These are phyloP conservation scores for Cladosporium austrohemisphaericum DNA, from an alignment of 2,329 filamentous ascomycete genomes.

Conservation along the genomic window DNA sequence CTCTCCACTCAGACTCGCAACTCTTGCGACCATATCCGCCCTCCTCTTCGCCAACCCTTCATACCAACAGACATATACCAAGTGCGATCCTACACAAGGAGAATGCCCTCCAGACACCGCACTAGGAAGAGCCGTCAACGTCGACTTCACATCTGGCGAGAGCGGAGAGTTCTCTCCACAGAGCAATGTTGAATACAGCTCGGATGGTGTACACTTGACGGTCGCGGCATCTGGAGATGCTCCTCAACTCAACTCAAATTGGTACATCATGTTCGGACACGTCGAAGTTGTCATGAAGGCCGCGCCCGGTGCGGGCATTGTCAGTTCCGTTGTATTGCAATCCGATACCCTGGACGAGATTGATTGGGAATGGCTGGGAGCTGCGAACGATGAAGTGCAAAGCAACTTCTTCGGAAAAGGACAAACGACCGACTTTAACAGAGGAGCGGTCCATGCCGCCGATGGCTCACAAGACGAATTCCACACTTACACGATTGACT, in stretches of 20 bases:
- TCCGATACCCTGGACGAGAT: constrained; percentile 94
- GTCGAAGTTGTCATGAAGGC: constrained; percentile 82
- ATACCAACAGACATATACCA: constrained; percentile 52
- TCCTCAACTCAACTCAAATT: constrained; percentile 80
- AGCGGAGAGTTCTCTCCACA: constrained; percentile 75
- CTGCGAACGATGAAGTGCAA: constrained; percentile 73
- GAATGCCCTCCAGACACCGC: constrained; percentile 72
- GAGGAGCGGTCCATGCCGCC: constrained; percentile 73
- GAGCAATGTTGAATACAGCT: constrained; percentile 68
- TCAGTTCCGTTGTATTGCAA: constrained; percentile 86
- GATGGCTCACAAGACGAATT: constrained; percentile 67
- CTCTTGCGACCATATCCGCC: constrained; percentile 37
- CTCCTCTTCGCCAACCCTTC: constrained; percentile 38
- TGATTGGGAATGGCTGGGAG: constrained; percentile 93
- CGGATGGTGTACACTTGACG: constrained; percentile 76
- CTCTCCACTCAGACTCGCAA: constrained; percentile 33
- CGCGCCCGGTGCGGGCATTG: constrained; percentile 84
- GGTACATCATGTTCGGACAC: constrained; percentile 99
- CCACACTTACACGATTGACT: constrained; percentile 87
- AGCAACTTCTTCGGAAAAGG: constrained; percentile 98
- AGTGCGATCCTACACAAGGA: constrained; percentile 54
- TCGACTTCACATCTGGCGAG: constrained; percentile 75
- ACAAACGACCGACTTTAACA: constrained; percentile 77
- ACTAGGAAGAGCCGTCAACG: constrained; percentile 73
- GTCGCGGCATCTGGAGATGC: constrained; percentile 74